A percentile compares a stretch with the other conserved stretches of the same genome.
These are phyloP conservation scores for Hygrophila difformis DNA, from an alignment of 257 asterid genomes.

Conservation along the genomic window DNA sequence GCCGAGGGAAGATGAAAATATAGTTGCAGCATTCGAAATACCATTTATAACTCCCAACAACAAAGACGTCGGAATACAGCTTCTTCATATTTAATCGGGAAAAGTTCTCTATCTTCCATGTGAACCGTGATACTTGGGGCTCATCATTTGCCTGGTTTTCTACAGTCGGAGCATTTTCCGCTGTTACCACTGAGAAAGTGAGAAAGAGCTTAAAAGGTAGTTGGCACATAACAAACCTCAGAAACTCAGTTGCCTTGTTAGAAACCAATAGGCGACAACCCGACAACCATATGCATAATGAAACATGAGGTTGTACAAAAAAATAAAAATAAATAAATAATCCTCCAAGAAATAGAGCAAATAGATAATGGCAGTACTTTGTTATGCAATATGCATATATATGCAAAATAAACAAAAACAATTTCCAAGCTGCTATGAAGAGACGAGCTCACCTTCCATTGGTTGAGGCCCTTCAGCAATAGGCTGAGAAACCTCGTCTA, in stretches of 20 bases:
- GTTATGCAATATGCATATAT: slow-evolving; percentile 5
- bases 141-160: slow-evolving; percentile 79
- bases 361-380: slow-evolving; percentile 4
- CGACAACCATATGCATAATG: neutral
- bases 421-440: neutral
- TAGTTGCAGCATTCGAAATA: slow-evolving; percentile 21
- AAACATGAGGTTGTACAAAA: neutral
- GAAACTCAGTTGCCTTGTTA: slow-evolving; percentile 6
- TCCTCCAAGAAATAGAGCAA: neutral
- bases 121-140: slow-evolving; percentile 80
- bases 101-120: slow-evolving; percentile 77
- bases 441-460: slow-evolving; percentile 53
- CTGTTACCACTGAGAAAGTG: slow-evolving; percentile 35
- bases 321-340: neutral
- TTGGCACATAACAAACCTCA: slow-evolving; percentile 13
- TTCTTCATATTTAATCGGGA: slow-evolving; percentile 62
- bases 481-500: slow-evolving; percentile 56
- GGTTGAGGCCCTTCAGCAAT: slow-evolving; percentile 53
- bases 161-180: slow-evolving; percentile 55
- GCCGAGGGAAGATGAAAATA: no score
- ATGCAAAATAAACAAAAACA: slow-evolving; percentile 1
- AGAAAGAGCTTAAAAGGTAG: slow-evolving; percentile 14
- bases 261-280: slow-evolving; percentile 8
- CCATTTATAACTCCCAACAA: slow-evolving; percentile 86
- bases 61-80: slow-evolving; percentile 72